phyloP scores from a whole-genome alignment of 164 flowering plant genomes.

The Paratinospora sagittata region DNA sequence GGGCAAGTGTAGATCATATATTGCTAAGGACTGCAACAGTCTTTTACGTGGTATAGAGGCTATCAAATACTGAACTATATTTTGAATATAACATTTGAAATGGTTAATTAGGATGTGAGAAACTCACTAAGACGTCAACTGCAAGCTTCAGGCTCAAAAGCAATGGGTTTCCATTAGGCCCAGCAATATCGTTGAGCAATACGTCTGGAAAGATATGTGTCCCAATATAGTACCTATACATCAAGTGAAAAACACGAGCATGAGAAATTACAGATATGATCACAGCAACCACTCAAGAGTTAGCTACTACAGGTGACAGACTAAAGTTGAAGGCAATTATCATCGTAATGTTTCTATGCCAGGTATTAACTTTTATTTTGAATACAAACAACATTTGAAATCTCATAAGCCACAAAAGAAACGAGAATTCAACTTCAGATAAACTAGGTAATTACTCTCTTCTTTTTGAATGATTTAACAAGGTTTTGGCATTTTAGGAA shows the following conservation, averaged over 20 bases:
- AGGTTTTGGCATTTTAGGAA: no score
- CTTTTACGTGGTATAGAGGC: background rate
- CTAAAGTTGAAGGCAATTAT: background rate
- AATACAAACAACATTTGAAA: background rate
- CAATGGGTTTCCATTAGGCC: constrained; percentile 80
- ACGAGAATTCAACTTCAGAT: background rate
- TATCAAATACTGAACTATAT: background rate
- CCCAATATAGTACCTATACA: constrained; percentile 72
- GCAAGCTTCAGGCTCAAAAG: constrained; percentile 91
- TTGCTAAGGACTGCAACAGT: no score
- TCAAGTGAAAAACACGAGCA: constrained; percentile 3
- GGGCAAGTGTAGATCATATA: no score
- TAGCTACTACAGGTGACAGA: background rate
- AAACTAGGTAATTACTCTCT: background rate
- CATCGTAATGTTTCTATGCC: background rate
- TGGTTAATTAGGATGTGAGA: background rate
- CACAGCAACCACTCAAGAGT: background rate
- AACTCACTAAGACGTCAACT: constrained; percentile 87
- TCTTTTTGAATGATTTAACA: background rate
- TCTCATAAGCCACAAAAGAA: background rate
- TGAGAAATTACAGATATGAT: background rate
- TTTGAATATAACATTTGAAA: background rate
- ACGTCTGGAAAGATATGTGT: constrained; percentile 81
- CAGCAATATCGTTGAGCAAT: constrained; percentile 87
- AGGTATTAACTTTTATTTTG: background rate